A percentile compares a stretch with the other conserved stretches of the same genome.
Evolutionary conservation across 495 filamentous ascomycete species (phyloP).

Genomic region (Penicillium bovifimosum): DNA sequence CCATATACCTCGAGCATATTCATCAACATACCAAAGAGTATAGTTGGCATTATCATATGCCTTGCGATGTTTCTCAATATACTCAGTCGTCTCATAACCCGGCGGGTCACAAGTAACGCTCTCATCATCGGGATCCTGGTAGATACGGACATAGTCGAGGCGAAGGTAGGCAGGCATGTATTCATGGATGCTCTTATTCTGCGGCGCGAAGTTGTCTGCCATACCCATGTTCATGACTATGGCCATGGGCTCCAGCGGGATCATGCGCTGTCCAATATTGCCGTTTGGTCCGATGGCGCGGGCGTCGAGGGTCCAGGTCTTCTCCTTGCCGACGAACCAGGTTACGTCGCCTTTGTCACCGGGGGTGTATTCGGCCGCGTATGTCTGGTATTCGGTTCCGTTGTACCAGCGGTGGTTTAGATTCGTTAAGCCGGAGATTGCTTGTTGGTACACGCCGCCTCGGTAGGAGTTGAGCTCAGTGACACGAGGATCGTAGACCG

Average conservation of each 20-base stretch:
- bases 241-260: slow-evolving; percentile 66
- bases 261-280: slow-evolving; percentile 63
- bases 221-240: slow-evolving; percentile 71
- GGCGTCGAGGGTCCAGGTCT: slow-evolving; percentile 63
- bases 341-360: slow-evolving; percentile 55
- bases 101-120: slow-evolving; percentile 68
- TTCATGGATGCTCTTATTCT: slow-evolving; percentile 50
- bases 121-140: slow-evolving; percentile 55
- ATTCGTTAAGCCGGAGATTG: slow-evolving; percentile 63
- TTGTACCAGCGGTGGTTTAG: slow-evolving; percentile 77
- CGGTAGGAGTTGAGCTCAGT: slow-evolving; percentile 61
- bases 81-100: slow-evolving; percentile 63
- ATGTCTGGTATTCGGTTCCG: slow-evolving; percentile 64
- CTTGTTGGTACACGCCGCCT: slow-evolving; percentile 68
- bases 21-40: slow-evolving; percentile 43
- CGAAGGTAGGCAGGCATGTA: slow-evolving; percentile 65
- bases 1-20: neutral
- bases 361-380: slow-evolving; percentile 67
- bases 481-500: slow-evolving; percentile 54
- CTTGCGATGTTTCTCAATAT: slow-evolving; percentile 58
- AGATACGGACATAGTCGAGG: slow-evolving; percentile 71
- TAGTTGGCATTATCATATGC: slow-evolving; percentile 63
- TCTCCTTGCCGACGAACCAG: slow-evolving; percentile 62
- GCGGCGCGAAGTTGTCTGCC: slow-evolving; percentile 58
- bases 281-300: slow-evolving; percentile 65